phyloP scores from a whole-genome alignment of 192 early-diverging fungal species.

The Haplosporangium gracile region DNA sequence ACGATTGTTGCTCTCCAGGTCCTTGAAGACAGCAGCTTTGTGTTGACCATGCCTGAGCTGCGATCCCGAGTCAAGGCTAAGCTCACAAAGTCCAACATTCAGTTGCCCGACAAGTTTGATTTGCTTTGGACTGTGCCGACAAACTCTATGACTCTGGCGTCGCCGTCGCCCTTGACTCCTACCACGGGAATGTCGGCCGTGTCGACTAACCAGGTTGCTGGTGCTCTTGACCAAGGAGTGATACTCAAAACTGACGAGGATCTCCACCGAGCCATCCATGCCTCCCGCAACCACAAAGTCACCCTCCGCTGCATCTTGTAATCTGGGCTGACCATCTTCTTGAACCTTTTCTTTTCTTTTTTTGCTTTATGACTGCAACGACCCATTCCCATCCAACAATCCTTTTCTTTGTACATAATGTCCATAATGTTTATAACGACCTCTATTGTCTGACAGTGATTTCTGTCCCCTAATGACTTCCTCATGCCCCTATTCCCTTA shows the following conservation, averaged over 20 bases:
- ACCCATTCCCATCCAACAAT: background rate
- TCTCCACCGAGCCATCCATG: constrained; percentile 27
- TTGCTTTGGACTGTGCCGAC: constrained; percentile 26
- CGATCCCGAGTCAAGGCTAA: constrained; percentile 21
- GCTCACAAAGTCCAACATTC: constrained; percentile 46
- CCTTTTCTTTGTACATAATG: constrained; percentile 3
- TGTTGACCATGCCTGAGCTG: constrained; percentile 32
- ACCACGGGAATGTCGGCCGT: background rate
- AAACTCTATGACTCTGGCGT: background rate
- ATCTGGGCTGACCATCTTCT: background rate
- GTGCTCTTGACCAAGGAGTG: background rate
- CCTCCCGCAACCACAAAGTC: constrained; percentile 39
- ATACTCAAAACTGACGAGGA: constrained; percentile 36
- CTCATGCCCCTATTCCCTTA: background rate
- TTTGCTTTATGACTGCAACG: background rate
- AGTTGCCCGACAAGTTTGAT: constrained; percentile 40
- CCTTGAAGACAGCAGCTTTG: constrained; percentile 28
- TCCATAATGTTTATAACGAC: constrained; percentile 15
- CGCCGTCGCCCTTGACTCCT: background rate
- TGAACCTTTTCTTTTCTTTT: background rate
- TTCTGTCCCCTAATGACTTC: background rate
- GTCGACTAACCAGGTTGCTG: background rate
- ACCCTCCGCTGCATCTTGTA: constrained; percentile 33
- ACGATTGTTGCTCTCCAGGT: constrained; percentile 53
- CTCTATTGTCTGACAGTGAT: background rate